Percentiles rank a stretch among this genome's conserved stretches.
Conservation (phyloP, 2,329 filamentous ascomycete genomes). For the Ampelomyces quisqualis region DNA sequence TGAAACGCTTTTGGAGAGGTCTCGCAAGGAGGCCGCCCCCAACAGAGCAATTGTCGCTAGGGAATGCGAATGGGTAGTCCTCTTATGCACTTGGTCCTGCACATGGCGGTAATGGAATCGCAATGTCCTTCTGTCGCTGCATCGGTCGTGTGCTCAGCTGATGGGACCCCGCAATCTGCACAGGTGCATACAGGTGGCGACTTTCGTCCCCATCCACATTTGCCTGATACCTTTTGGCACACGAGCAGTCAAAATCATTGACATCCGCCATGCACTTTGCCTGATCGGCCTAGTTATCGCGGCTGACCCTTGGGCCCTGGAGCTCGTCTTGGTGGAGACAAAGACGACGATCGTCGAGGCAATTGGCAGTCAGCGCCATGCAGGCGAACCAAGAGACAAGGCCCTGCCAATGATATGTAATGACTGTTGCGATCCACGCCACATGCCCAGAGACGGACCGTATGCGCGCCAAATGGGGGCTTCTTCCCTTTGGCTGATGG, state of each 20-base stretch:
- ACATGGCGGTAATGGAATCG: slow-evolving; percentile 1
- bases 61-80: slow-evolving; percentile 1
- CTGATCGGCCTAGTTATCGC: slow-evolving; percentile 3
- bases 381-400: slow-evolving; percentile 1
- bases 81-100: slow-evolving; percentile 4
- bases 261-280: slow-evolving; percentile 1
- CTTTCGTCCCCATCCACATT: not conserved
- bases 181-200: not conserved
- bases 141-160: slow-evolving; percentile 8
- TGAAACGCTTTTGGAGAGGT: not conserved
- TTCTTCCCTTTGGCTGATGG: not conserved
- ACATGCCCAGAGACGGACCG: not conserved
- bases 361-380: slow-evolving; percentile 1
- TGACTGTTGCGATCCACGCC: not conserved
- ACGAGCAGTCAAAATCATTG: not conserved
- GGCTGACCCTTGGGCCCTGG: not conserved
- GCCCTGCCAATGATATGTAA: slow-evolving; percentile 1
- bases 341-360: not conserved
- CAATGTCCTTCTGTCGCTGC: not conserved
- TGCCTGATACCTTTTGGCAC: not conserved
- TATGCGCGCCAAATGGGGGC: not conserved
- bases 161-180: slow-evolving; percentile 10
- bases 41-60: not conserved
- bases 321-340: not conserved
- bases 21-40: slow-evolving; percentile 7